Percentiles rank a stretch among this genome's conserved stretches.
These are phyloP conservation scores for Suillus occidentalis DNA, from an alignment of 768 basidiomycete species.

Conservation along the genomic window DNA sequence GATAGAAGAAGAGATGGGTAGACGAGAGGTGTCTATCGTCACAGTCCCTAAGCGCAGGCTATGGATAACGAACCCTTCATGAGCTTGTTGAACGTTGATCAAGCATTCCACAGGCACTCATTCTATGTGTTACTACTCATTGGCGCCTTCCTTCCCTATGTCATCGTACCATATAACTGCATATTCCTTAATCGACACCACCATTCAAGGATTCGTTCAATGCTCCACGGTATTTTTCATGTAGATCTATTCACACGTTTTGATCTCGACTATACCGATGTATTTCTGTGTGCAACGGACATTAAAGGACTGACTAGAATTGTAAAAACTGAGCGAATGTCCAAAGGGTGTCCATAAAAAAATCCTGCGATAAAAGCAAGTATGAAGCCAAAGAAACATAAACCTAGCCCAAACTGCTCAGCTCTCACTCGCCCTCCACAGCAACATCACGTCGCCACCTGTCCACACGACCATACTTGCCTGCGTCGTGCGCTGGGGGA, in stretches of 20 bases:
- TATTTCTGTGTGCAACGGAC: constrained; percentile 37
- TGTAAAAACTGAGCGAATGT: constrained; percentile 7
- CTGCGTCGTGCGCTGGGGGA: constrained; percentile 61
- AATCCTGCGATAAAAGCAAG: constrained; percentile 13
- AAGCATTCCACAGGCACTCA: constrained; percentile 2
- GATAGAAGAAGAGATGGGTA: constrained; percentile 80
- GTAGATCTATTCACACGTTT: constrained; percentile 36
- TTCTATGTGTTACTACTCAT: constrained; percentile 1
- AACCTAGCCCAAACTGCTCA: constrained; percentile 14
- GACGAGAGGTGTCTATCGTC: constrained; percentile 83
- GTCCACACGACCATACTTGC: constrained; percentile 72
- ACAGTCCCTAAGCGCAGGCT: constrained; percentile 72
- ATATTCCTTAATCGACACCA: constrained; percentile 23
- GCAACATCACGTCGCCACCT: constrained; percentile 80
- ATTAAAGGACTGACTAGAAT: constrained; percentile 35
- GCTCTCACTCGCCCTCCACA: constrained; percentile 62
- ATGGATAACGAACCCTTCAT: constrained; percentile 69
- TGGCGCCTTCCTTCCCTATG: not conserved
- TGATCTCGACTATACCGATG: constrained; percentile 32
- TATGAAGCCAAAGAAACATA: constrained; percentile 14
- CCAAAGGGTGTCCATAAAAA: constrained; percentile 7
- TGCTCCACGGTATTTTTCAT: constrained; percentile 36
- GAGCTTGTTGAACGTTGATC: constrained; percentile 14
- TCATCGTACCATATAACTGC: constrained; percentile 30
- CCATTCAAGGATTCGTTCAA: constrained; percentile 33